Evolutionary conservation across 768 basidiomycete species (phyloP).

Genomic region (Rhodotorula diobovata): DNA sequence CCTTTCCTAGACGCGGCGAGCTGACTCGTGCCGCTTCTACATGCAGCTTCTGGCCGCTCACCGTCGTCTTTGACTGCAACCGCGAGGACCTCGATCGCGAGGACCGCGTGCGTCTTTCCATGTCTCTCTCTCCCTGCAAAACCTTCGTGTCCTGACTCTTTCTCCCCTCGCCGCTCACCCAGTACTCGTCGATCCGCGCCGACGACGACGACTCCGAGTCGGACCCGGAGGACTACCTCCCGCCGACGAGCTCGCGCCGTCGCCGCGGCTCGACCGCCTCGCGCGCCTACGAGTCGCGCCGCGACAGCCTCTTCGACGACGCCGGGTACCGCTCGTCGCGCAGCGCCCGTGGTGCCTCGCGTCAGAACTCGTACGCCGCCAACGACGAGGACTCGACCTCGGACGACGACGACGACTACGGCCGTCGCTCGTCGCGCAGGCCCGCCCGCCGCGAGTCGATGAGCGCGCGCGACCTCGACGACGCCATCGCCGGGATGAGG

Average conservation of each 20-base stretch:
- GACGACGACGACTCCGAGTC: neutral
- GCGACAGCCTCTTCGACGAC: neutral
- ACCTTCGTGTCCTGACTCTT: neutral
- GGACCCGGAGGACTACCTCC: slow-evolving; percentile 3
- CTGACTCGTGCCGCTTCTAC: neutral
- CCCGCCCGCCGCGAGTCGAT: neutral
- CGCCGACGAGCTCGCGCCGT: too few species aligned
- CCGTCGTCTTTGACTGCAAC: slow-evolving; percentile 37
- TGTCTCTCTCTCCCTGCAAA: neutral
- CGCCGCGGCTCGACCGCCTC: too few species aligned
- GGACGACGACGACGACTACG: neutral
- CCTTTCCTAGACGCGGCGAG: too few species aligned
- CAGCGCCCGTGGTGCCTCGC: neutral
- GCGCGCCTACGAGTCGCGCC: neutral
- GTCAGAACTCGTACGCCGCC: neutral
- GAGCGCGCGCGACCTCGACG: neutral
- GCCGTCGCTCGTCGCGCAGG: neutral
- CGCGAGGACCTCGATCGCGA: slow-evolving; percentile 12
- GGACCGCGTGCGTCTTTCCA: slow-evolving; percentile 18
- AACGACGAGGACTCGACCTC: neutral
- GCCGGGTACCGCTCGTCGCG: too few species aligned
- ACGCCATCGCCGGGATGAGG: neutral
- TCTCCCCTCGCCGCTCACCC: neutral
- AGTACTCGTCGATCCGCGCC: slow-evolving; percentile 23
- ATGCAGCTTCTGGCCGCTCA: slow-evolving; percentile 31